Base-by-base conservation (phyloP, 2,329 filamentous ascomycete species). In the Orbilia ellipsospora region DNA sequence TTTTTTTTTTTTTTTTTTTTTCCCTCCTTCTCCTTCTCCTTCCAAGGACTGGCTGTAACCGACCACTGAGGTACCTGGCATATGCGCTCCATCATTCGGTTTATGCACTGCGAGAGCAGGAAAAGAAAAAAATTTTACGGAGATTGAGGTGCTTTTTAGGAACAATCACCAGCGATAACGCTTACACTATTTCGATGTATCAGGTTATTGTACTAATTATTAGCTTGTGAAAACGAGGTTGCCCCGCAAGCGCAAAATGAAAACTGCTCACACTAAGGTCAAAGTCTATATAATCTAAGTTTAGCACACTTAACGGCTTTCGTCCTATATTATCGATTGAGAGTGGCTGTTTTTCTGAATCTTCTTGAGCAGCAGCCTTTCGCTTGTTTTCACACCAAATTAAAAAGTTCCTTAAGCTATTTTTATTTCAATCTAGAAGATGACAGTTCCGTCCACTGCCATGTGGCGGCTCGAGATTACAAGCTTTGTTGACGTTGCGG, bases 381-480 rank as follows among this genome's bases (percentile, higher is more conserved):
- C 31, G 31, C 31, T 36, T 36, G 31, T 36, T 36, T 36, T 36
- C 31, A 36, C 31, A 7, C 31, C 3, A 36, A 10, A 36, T 36
- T 36, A 36, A 36, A 36, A 36, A 6, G 8, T 36, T 36, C 31
- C 31, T 36, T 36, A 36, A 36, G 1, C 31, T 36, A 36, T 36
- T 36, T 36, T 36, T 36, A 36, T 36, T 7, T 36, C 23, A 45
- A 51, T 31, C 45, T 52, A 50, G 44, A 65, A 54, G 56, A 73
- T 73, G 69, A 73, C 51, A 66, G 48, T 56, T 55, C 55, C 56
- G 55, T 66, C 61, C 56, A 56, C 40, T 36, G 68, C 60, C 54
- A 70, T 70, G 57, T 63, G 63, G 63, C 63, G 31, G 52, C 31
- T 36, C 26, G 52, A 55, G 20, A 55, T 55, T 28, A 20, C 36